Conservation (phyloP, 2,329 filamentous ascomycete species). For the Colletotrichum nymphaeae region DNA sequence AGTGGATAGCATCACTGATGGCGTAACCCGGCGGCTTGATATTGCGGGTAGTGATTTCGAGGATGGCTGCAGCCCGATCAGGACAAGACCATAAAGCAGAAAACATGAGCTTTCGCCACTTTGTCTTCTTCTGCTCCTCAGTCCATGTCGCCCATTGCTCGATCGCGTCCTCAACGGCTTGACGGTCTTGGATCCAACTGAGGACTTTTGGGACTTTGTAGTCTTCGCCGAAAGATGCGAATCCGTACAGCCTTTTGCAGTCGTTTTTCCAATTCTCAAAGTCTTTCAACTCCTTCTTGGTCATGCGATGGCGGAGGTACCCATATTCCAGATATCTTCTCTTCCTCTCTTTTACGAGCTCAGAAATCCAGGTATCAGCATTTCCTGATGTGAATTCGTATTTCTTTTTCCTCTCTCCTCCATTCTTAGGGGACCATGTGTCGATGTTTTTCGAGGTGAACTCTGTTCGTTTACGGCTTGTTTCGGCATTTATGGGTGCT, state of each 20-base stretch:
- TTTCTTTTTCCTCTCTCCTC: not conserved
- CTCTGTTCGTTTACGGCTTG: not conserved
- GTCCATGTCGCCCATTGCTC: slow-evolving; percentile 36
- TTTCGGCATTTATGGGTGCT: not conserved
- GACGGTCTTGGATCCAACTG: slow-evolving; percentile 44
- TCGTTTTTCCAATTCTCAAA: slow-evolving; percentile 35
- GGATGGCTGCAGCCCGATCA: slow-evolving; percentile 44
- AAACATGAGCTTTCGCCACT: slow-evolving; percentile 50
- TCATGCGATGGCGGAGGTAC: slow-evolving; percentile 31
- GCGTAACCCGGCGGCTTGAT: slow-evolving; percentile 51
- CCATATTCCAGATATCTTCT: slow-evolving; percentile 35
- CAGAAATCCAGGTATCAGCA: not conserved
- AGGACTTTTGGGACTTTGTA: slow-evolving; percentile 10
- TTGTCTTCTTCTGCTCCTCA: not conserved
- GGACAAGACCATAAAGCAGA: slow-evolving; percentile 48
- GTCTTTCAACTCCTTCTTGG: slow-evolving; percentile 16
- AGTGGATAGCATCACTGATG: slow-evolving; percentile 49
- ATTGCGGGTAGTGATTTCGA: slow-evolving; percentile 52
- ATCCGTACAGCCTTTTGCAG: not conserved
- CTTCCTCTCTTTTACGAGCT: slow-evolving; percentile 19
- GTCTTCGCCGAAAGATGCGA: not conserved
- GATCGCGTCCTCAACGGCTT: slow-evolving; percentile 41
- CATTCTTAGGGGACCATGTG: not conserved
- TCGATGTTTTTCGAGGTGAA: not conserved
- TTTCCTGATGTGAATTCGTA: not conserved